Conservation (phyloP, 2,329 filamentous ascomycete genomes). For the Apiospora pterosperma region DNA sequence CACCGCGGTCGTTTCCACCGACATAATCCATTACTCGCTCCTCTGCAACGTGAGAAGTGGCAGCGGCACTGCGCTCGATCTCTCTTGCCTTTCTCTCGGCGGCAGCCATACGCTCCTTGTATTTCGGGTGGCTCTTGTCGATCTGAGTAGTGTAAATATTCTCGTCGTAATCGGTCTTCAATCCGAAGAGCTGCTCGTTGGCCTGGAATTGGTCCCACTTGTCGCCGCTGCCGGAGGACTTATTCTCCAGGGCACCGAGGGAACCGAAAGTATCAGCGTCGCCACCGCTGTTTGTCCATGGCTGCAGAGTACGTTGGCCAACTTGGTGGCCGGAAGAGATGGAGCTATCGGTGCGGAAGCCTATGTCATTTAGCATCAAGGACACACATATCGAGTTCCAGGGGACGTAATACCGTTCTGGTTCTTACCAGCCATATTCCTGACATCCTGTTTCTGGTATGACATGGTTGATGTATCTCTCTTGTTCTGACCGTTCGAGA, state of each 20-base stretch:
- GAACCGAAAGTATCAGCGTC: conserved; percentile 61
- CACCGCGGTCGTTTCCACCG: conserved; percentile 61
- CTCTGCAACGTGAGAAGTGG: conserved; percentile 83
- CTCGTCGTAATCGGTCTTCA: conserved; percentile 89
- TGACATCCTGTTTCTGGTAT: conserved; percentile 27
- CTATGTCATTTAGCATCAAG: conserved; percentile 18
- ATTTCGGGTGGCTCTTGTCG: conserved; percentile 78
- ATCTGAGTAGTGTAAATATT: conserved; percentile 92
- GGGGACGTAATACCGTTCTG: conserved; percentile 32
- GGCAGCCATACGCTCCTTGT: conserved; percentile 71
- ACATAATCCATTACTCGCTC: conserved; percentile 73
- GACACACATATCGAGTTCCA: conserved; percentile 34
- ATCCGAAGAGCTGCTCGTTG: conserved; percentile 83
- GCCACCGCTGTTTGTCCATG: conserved; percentile 73
- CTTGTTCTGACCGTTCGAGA: conserved; percentile 26
- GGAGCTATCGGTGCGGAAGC: conserved; percentile 83
- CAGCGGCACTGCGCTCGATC: conserved; percentile 73
- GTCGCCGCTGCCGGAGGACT: conserved; percentile 37
- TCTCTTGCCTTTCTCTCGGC: conserved; percentile 85
- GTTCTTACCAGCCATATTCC: conserved; percentile 21
- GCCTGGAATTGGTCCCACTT: conserved; percentile 91
- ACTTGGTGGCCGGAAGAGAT: conserved; percentile 73
- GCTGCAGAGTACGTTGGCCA: conserved; percentile 73
- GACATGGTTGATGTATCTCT: conserved; percentile 26
- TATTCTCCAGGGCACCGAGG: conserved; percentile 41